Conservation (phyloP, 345 rosid species). For the Syzygium jambos region DNA sequence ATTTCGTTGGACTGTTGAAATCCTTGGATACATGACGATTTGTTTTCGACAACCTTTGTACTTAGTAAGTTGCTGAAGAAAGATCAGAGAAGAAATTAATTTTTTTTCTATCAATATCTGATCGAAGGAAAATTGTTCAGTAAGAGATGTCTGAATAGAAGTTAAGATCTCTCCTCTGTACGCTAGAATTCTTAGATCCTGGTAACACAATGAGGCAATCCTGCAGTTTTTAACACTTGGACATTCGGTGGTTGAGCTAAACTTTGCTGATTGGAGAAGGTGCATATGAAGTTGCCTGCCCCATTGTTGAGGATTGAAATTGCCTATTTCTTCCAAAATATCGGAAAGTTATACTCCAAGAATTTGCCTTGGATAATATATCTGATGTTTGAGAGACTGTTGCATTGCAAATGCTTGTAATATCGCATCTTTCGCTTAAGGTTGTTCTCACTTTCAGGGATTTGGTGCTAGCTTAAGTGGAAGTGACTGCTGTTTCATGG, state of each 20-base stretch:
- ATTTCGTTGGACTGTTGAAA: background rate
- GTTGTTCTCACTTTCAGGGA: slow-evolving; percentile 39
- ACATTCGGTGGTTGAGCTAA: background rate
- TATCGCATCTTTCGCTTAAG: background rate
- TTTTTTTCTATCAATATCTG: background rate
- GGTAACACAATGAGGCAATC: background rate
- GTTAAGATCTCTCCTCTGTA: background rate
- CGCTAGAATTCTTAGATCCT: background rate
- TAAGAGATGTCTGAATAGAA: background rate
- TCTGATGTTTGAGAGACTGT: background rate
- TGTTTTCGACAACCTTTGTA: background rate
- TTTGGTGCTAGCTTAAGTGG: slow-evolving; percentile 53
- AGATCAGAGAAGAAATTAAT: background rate
- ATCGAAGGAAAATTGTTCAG: background rate
- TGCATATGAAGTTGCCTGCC: background rate
- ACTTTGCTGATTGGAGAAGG: background rate
- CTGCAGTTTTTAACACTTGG: background rate
- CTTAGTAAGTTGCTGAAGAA: background rate
- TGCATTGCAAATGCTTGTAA: background rate
- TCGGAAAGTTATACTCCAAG: background rate
- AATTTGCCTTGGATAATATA: background rate
- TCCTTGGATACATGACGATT: background rate
- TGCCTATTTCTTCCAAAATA: background rate
- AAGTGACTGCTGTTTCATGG: slow-evolving; percentile 79
- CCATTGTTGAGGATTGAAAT: background rate